phyloP scores from a whole-genome alignment of 106 monocot species.

The Xerophyta viscosa region DNA sequence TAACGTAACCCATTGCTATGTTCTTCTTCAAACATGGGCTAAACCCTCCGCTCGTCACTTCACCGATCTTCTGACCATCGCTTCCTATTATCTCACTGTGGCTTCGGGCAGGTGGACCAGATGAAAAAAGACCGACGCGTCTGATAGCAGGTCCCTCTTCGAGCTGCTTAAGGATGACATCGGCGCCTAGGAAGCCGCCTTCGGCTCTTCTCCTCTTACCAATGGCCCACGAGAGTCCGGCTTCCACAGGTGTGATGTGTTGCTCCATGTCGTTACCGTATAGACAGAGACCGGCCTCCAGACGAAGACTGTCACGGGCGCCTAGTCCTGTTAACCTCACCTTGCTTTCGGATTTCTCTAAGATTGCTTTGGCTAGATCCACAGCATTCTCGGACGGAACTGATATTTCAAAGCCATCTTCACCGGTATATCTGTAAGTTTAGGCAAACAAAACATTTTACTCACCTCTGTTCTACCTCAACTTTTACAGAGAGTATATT shows the following conservation, averaged over 20 bases:
- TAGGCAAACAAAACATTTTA: slow-evolving; percentile 1
- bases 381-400: slow-evolving; percentile 81
- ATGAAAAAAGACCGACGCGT: slow-evolving; percentile 77
- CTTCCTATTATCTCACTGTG: slow-evolving; percentile 59
- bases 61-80: slow-evolving; percentile 62
- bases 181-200: slow-evolving; percentile 87
- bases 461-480: not conserved
- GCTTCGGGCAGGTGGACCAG: slow-evolving; percentile 83
- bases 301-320: slow-evolving; percentile 92
- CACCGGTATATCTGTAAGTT: slow-evolving; percentile 77
- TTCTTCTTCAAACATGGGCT: slow-evolving; percentile 97
- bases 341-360: slow-evolving; percentile 89
- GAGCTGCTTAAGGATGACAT: slow-evolving; percentile 79
- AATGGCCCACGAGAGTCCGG: slow-evolving; percentile 89
- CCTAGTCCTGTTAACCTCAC: slow-evolving; percentile 78
- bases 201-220: slow-evolving; percentile 90
- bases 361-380: slow-evolving; percentile 75
- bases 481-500: no score
- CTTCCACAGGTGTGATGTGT: slow-evolving; percentile 81
- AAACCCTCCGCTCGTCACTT: slow-evolving; percentile 98
- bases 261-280: slow-evolving; percentile 98
- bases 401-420: slow-evolving; percentile 97
- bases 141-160: slow-evolving; percentile 69
- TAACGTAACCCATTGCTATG: slow-evolving; percentile 96
- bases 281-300: slow-evolving; percentile 89